Base-by-base conservation (phyloP, 257 asterid species). In the Lycium ferocissimum region DNA sequence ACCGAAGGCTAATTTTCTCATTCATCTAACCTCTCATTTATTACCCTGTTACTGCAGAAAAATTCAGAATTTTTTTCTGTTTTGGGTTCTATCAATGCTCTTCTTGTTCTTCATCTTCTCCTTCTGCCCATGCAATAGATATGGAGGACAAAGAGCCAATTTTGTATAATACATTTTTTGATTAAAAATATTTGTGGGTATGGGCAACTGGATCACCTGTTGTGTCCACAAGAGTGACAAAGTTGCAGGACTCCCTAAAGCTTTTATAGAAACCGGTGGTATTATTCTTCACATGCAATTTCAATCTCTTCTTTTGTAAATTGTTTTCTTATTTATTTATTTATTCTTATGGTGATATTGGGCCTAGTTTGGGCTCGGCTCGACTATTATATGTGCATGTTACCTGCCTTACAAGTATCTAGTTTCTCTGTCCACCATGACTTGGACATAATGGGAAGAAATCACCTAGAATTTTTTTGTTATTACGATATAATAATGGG, bases 171-270 rank as follows among this genome's bases (percentile, higher is more conserved):
- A 33, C 26, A 51, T 82, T 66, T 65, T 65, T 65, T 65, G 75
- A 82, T 47, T 40, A 54, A 71, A 67, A 20, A 9, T 40, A 40
- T 65, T 65, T 49, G 9, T 40, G 51, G 85, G 54, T 22, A 83
- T 83, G 85, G 85, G 85, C 37, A 83, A 83, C 67, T 75, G 81
- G 62, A 22, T 75, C 37, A 49, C 81, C 81, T 75, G 81, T 38
- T 83, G 85, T 54, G 17, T 83, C 9, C 78, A 54, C 9, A 71
- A n/a, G 85, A 54, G 67, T 38, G 75, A 83, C 6, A 14, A 57
- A 65, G 35, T 66, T 69, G 62, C 33, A 57, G 85, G 67, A 66
- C 6, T 10, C 35, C 85, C 67, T 65, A 83, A 67, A 70, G 15
- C 37, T 51, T 49, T 63, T 17, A 57, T 14, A 38, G 83, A 14